Evolutionary conservation across 208 protist species (phyloP).

Genomic region (Leishmania amazonensis): DNA sequence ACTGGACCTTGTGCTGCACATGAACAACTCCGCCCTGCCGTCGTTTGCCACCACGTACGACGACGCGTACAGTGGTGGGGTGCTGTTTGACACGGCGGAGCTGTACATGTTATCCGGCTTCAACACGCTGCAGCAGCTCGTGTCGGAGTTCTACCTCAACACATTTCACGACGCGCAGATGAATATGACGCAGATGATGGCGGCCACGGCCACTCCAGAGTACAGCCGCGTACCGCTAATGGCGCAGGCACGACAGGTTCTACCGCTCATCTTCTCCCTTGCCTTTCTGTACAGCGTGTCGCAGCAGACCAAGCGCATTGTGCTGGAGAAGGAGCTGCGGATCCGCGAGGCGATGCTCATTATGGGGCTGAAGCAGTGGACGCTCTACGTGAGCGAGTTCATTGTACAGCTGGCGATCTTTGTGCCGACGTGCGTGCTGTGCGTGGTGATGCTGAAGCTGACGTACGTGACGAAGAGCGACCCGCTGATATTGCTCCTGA

Average conservation of each 20-base stretch:
- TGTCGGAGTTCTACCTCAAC: conserved; percentile 49
- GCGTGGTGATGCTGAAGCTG: conserved; percentile 39
- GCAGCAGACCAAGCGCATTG: conserved; percentile 50
- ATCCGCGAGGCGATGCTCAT: conserved; percentile 78
- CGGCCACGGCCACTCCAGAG: conserved; percentile 21
- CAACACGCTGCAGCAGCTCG: conserved; percentile 52
- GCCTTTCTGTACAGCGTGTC: conserved; percentile 71
- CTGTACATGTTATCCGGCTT: conserved; percentile 77
- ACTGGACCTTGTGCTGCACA: conserved; percentile 32
- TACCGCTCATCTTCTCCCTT: conserved; percentile 56
- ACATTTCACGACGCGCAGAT: conserved; percentile 15
- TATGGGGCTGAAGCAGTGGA: conserved; percentile 65
- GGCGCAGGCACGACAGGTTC: conserved; percentile 17
- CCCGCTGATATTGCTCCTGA: conserved; percentile 53
- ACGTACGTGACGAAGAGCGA: conserved; percentile 55
- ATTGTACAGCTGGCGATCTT: conserved; percentile 39
- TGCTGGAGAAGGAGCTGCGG: conserved; percentile 74
- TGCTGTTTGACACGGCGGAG: conserved; percentile 42
- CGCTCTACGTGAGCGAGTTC: conserved; percentile 53
- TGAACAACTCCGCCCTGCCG: conserved; percentile 40
- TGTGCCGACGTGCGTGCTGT: conserved; percentile 53
- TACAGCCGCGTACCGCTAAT: conserved; percentile 38
- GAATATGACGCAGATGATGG: conserved; percentile 31
- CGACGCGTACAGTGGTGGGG: conserved; percentile 37
- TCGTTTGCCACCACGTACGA: conserved; percentile 20